Evolutionary conservation across 805 yeast genomes (phyloP).

Genomic region (Saturnispora halmiae): DNA sequence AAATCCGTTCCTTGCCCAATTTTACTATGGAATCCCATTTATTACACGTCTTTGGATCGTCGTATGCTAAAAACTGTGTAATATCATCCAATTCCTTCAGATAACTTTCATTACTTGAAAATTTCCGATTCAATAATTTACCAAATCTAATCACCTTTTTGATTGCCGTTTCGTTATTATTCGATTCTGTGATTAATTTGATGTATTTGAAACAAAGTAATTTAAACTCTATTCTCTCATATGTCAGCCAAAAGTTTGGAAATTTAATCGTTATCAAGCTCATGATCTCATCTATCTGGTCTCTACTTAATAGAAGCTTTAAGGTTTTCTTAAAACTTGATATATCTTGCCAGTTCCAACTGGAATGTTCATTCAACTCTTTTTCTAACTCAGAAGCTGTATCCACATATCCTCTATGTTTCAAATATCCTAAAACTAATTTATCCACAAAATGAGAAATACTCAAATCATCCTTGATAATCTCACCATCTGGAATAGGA

Average conservation of each 20-base stretch:
- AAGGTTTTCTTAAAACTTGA: constrained; percentile 32
- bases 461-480: constrained; percentile 15
- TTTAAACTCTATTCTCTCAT: constrained; percentile 31
- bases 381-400: constrained; percentile 42
- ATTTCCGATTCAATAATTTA: constrained; percentile 25
- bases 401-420: constrained; percentile 50
- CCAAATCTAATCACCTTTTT: constrained; percentile 34
- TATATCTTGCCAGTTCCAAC: constrained; percentile 10
- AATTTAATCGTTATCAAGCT: constrained; percentile 31
- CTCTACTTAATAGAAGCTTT: constrained; percentile 32
- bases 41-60: constrained; percentile 34
- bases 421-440: constrained; percentile 37
- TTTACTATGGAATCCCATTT: constrained; percentile 31
- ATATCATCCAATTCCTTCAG: constrained; percentile 36
- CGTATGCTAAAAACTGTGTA: constrained; percentile 44
- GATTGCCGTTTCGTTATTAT: constrained; percentile 13
- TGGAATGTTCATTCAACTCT: constrained; percentile 25
- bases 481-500: constrained; percentile 8
- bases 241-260: constrained; percentile 30
- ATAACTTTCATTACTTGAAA: constrained; percentile 27
- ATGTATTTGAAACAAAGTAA: constrained; percentile 37
- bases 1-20: constrained; percentile 30
- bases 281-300: constrained; percentile 38
- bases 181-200: constrained; percentile 25
- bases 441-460: constrained; percentile 16